Evolutionary conservation across 1,284 basidiomycete species (phyloP), one percentile per base, ranked within the genome.

Genomic region (Sporisorium reilianum): DNA sequence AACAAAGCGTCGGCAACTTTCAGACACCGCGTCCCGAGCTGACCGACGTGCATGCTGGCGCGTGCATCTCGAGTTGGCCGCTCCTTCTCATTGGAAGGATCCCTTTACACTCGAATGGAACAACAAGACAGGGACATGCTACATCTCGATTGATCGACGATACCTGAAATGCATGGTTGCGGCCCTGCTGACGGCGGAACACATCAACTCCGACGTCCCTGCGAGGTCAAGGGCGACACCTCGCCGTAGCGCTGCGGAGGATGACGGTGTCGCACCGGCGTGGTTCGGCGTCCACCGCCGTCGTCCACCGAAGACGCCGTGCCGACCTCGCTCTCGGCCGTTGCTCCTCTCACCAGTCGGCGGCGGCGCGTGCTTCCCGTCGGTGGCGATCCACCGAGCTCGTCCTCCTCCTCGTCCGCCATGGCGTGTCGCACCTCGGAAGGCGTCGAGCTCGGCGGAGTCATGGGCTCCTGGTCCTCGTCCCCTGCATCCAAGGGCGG

Each of bases 1-100:
- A n/a, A n/a, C n/a, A n/a, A n/a, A 18, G 14, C 51, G 25, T 61
- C 65, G 65, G 65, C 46, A 22, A 42, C 55, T 55, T 68, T 68
- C 12, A 58, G 14, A 18, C 50, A 55, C 65, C 59, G 65, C 65
- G 38, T 57, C 64, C 64, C 64, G 55, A 62, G 25, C 32, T 44
- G 26, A n/a, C 59, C 58, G 59, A 62, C 38, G n/a, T 58, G 56
- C 65, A 68, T 58, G 26, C 30, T 30, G 30, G 30, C 30, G 30
- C 10, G 30, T 12, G 14, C 32, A 7, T 12, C 32, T 34, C 32
- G 14, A 34, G n/a, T n/a, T n/a, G n/a, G n/a, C n/a, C 32, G 32
- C 26, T 38, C 18, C 18, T 34, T 20, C n/a, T 49, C 16, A 46
- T 49, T 49, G 28, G 48, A 6, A 30, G 46, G 3, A 11, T 28